These are phyloP conservation scores for Meyerozyma guilliermondii DNA, from an alignment of 1,139 yeast genomes.

Conservation along the genomic window DNA sequence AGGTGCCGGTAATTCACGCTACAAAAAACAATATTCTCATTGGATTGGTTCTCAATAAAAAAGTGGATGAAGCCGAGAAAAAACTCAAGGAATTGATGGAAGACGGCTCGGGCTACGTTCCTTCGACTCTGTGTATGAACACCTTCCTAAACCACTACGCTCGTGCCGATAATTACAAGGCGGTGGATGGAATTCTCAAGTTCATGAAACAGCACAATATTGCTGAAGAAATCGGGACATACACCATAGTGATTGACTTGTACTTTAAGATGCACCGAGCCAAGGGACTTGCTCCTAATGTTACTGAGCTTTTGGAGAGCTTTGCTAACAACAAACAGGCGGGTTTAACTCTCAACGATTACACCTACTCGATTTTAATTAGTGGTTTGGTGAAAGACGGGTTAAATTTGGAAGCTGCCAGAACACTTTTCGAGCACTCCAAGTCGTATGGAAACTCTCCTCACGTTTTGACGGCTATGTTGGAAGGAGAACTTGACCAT, in stretches of 20 bases:
- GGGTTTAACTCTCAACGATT: conserved; percentile 39
- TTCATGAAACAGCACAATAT: conserved; percentile 38
- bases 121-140: conserved; percentile 33
- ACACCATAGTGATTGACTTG: conserved; percentile 57
- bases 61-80: conserved; percentile 30
- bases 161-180: conserved; percentile 25
- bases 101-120: conserved; percentile 24
- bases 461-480: conserved; percentile 50
- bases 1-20: conserved; percentile 22
- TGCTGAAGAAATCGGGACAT: conserved; percentile 60
- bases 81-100: conserved; percentile 24
- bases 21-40: conserved; percentile 33
- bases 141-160: conserved; percentile 31
- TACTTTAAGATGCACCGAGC: conserved; percentile 45
- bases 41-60: conserved; percentile 28
- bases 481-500: conserved; percentile 49
- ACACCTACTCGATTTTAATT: conserved; percentile 51
- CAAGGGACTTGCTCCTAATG: conserved; percentile 42
- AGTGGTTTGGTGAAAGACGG: conserved; percentile 51
- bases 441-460: conserved; percentile 28
- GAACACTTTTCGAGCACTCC: conserved; percentile 43
- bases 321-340: conserved; percentile 31
- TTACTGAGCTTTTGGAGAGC: conserved; percentile 29
- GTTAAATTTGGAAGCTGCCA: conserved; percentile 47
- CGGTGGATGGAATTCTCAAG: conserved; percentile 34